A percentile compares a stretch with the other conserved stretches of the same genome.
Conservation (phyloP, 2,329 filamentous ascomycete genomes). For the Aspergillus eucalypticola region DNA sequence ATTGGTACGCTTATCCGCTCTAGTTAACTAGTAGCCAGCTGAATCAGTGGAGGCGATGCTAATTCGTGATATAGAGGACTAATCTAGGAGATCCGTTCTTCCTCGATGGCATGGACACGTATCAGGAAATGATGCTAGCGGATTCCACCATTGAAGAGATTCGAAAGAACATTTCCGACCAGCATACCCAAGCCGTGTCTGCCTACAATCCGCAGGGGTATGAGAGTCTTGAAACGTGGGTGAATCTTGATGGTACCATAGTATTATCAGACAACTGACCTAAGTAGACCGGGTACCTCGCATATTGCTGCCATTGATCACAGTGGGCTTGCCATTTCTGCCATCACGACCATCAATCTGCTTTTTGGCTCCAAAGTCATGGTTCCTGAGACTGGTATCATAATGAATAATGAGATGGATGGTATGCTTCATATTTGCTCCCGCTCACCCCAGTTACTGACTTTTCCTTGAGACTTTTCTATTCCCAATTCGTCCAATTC, state of each 20-base stretch:
- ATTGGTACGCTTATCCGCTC: slow-evolving; percentile 33
- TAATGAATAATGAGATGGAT: slow-evolving; percentile 67
- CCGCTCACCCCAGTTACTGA: background rate
- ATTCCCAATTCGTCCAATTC: slow-evolving; percentile 75
- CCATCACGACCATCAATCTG: slow-evolving; percentile 86
- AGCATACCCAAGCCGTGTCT: slow-evolving; percentile 67
- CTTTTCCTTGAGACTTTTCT: slow-evolving; percentile 80
- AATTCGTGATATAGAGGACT: slow-evolving; percentile 55
- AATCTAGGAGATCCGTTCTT: slow-evolving; percentile 80
- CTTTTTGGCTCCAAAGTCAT: slow-evolving; percentile 79
- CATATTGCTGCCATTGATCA: slow-evolving; percentile 66
- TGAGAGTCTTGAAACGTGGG: slow-evolving; percentile 63
- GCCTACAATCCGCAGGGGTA: slow-evolving; percentile 71
- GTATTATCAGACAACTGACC: background rate
- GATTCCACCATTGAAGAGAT: slow-evolving; percentile 60
- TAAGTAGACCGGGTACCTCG: slow-evolving; percentile 51
- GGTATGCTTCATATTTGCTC: slow-evolving; percentile 43
- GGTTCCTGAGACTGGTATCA: slow-evolving; percentile 78
- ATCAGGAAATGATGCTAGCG: slow-evolving; percentile 69
- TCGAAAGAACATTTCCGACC: slow-evolving; percentile 69
- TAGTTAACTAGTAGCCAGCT: background rate
- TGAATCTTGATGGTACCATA: background rate
- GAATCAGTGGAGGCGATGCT: slow-evolving; percentile 2
- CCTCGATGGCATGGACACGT: slow-evolving; percentile 61
- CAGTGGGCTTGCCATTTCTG: slow-evolving; percentile 72